Percentiles rank a stretch among this genome's conserved stretches.
phyloP scores from a whole-genome alignment of 1,284 basidiomycete genomes.

The Leucocoprinus gongylophorus region DNA sequence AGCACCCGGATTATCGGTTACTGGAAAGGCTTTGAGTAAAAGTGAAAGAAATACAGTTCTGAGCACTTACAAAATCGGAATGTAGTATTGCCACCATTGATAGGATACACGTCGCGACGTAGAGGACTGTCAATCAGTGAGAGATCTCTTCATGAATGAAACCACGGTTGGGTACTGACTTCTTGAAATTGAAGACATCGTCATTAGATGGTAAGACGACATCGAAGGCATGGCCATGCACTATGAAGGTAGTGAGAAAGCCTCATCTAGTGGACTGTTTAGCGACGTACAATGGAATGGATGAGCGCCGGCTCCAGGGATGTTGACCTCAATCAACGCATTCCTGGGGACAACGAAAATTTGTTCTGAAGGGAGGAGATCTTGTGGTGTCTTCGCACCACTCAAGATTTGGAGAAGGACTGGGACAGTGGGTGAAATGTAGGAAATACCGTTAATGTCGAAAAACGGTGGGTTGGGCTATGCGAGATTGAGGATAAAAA shows the following conservation, averaged over 20 bases:
- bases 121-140: slow-evolving; percentile 17
- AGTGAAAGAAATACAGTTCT: not conserved
- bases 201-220: slow-evolving; percentile 24
- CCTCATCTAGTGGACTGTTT: not conserved
- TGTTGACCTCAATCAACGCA: slow-evolving; percentile 33
- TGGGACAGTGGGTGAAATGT: slow-evolving; percentile 28
- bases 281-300: slow-evolving; percentile 30
- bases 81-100: slow-evolving; percentile 28
- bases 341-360: slow-evolving; percentile 33
- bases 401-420: slow-evolving; percentile 39
- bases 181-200: slow-evolving; percentile 24
- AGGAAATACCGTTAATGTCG: slow-evolving; percentile 27
- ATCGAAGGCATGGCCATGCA: slow-evolving; percentile 35
- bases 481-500: not conserved
- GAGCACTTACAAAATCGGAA: slow-evolving; percentile 25
- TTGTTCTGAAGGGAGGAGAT: slow-evolving; percentile 34
- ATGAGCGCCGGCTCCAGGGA: slow-evolving; percentile 31
- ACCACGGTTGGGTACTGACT: slow-evolving; percentile 12
- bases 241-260: slow-evolving; percentile 15
- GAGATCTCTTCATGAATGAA: not conserved
- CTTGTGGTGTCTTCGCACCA: slow-evolving; percentile 29
- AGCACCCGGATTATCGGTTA: slow-evolving; percentile 30
- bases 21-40: slow-evolving; percentile 2
- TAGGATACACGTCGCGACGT: slow-evolving; percentile 30
- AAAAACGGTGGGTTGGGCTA: slow-evolving; percentile 20